These are phyloP conservation scores for Fusarium acutatum DNA, from an alignment of 2,329 filamentous ascomycete genomes.

Conservation along the genomic window DNA sequence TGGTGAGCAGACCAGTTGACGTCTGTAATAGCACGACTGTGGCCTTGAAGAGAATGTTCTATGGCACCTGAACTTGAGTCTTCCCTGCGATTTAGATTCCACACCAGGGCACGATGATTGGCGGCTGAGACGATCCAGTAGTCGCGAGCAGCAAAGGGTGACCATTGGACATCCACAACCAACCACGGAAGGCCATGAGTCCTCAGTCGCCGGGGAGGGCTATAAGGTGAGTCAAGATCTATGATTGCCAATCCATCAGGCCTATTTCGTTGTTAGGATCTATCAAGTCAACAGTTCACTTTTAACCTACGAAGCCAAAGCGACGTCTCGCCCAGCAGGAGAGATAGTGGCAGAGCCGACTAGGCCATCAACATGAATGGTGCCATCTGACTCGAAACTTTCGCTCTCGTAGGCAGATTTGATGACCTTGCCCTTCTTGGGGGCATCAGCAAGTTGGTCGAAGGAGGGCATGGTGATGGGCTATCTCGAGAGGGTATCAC, in stretches of 20 bases:
- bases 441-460: conserved; percentile 54
- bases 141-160: conserved; percentile 86
- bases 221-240: conserved; percentile 89
- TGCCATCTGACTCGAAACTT: conserved; percentile 85
- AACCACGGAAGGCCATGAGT: conserved; percentile 92
- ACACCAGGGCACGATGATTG: conserved; percentile 92
- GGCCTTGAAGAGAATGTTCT: conserved; percentile 87
- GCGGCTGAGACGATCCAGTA: conserved; percentile 95
- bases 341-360: conserved; percentile 95
- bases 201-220: conserved; percentile 80
- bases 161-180: conserved; percentile 97
- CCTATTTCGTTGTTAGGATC: conserved; percentile 48
- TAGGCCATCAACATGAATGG: conserved; percentile 80
- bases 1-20: conserved; percentile 96
- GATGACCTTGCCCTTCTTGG: conserved; percentile 66
- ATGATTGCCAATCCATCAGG: conserved; percentile 91
- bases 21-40: conserved; percentile 87
- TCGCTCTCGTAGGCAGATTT: conserved; percentile 82
- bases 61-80: conserved; percentile 77
- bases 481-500: conserved; percentile 29
- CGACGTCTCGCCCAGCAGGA: conserved; percentile 88
- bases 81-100: conserved; percentile 85
- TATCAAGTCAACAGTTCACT: background rate
- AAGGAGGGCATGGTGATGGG: conserved; percentile 58
- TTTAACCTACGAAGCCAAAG: conserved; percentile 75